These are phyloP conservation scores for Erysimum cheiranthoides DNA, from an alignment of 345 rosid species.

Conservation along the genomic window DNA sequence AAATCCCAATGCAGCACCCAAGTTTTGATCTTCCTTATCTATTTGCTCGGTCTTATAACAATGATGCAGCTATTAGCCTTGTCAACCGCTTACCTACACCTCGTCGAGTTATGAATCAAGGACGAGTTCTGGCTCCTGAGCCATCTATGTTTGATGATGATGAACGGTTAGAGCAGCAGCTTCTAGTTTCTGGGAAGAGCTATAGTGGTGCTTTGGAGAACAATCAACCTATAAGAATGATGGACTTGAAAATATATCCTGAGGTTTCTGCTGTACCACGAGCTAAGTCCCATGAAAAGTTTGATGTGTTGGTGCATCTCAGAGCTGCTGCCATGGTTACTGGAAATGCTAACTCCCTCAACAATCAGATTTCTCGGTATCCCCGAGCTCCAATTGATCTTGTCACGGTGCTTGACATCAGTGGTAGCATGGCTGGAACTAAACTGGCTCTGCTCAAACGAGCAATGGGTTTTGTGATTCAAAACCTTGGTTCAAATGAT, in stretches of 20 bases:
- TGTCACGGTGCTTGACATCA: slow-evolving; percentile 91
- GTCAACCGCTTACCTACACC: slow-evolving; percentile 61
- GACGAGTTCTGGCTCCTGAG: slow-evolving; percentile 69
- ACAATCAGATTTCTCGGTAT: slow-evolving; percentile 52
- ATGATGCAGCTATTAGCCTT: slow-evolving; percentile 63
- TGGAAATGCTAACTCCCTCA: slow-evolving; percentile 45
- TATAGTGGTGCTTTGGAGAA: slow-evolving; percentile 41
- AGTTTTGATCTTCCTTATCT: slow-evolving; percentile 53
- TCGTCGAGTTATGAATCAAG: slow-evolving; percentile 60
- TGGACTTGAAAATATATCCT: slow-evolving; percentile 68
- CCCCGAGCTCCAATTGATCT: slow-evolving; percentile 85
- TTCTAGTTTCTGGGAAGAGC: slow-evolving; percentile 47
- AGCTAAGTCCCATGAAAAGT: slow-evolving; percentile 58
- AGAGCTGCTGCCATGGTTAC: slow-evolving; percentile 63
- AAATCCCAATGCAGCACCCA: slow-evolving; percentile 80
- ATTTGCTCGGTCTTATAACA: slow-evolving; percentile 50
- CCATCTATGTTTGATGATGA: slow-evolving; percentile 78
- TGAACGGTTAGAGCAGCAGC: slow-evolving; percentile 67
- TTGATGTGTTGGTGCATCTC: slow-evolving; percentile 78
- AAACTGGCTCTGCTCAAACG: slow-evolving; percentile 94
- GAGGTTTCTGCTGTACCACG: slow-evolving; percentile 75
- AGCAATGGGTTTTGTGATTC: slow-evolving; percentile 99
- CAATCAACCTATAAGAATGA: slow-evolving; percentile 44
- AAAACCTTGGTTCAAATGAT: slow-evolving; percentile 85
- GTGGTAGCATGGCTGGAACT: slow-evolving; percentile 99